Percentiles rank a stretch among this genome's conserved stretches.
Evolutionary conservation across 75 land plant species (phyloP).

Genomic region (Gnetum montanum): DNA sequence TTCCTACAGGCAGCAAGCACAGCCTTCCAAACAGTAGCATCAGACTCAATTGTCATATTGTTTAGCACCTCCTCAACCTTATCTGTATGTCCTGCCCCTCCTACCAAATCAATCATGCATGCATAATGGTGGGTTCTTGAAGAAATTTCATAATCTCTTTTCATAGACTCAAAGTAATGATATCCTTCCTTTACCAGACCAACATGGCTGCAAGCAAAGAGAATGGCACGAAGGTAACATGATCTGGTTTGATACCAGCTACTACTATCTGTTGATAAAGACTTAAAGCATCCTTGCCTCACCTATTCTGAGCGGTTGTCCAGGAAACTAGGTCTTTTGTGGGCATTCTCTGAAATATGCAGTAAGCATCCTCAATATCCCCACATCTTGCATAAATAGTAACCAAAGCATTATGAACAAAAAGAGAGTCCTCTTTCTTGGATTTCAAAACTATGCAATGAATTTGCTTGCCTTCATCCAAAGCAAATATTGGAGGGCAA

Average conservation of each 20-base stretch:
- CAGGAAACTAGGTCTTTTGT: conserved; percentile 37
- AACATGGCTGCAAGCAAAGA: conserved; percentile 50
- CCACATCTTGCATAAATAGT: conserved; percentile 53
- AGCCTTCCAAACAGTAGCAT: conserved; percentile 36
- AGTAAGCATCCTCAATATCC: conserved; percentile 25
- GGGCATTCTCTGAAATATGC: conserved; percentile 25
- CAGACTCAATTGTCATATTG: conserved; percentile 27
- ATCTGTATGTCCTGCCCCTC: conserved; percentile 28
- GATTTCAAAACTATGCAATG: conserved; percentile 19
- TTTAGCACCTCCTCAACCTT: conserved; percentile 30
- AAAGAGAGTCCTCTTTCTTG: conserved; percentile 13
- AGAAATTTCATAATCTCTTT: conserved; percentile 18
- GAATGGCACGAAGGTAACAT: conserved; percentile 31
- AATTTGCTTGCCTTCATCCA: conserved; percentile 26
- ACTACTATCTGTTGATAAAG: conserved; percentile 27
- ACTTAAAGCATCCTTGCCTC: conserved; percentile 19
- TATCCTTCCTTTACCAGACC: conserved; percentile 35
- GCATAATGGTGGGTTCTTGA: conserved; percentile 40
- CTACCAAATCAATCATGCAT: conserved; percentile 42
- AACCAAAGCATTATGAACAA: conserved; percentile 35
- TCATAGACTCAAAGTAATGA: conserved; percentile 27
- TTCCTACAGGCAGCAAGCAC: conserved; percentile 43
- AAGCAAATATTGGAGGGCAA: conserved; percentile 21
- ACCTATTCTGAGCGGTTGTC: conserved; percentile 42
- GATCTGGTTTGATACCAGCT: conserved; percentile 29